Evolutionary conservation across 805 yeast species (phyloP), one percentile per base, ranked within the genome.

Genomic region (Debaryomyces hansenii): DNA sequence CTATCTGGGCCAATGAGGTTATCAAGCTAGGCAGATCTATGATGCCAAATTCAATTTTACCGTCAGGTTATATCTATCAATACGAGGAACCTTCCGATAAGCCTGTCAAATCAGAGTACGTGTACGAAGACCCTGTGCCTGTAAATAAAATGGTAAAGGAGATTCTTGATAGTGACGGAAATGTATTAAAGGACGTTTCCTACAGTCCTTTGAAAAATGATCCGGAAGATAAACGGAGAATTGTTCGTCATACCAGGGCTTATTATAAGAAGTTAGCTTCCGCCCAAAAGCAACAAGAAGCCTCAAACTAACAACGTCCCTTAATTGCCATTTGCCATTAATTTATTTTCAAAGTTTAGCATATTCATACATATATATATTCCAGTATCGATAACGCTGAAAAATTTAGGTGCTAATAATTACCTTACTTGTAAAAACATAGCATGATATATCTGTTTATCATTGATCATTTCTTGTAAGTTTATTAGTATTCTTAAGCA

Each of bases 1-100:
- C 81, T 28, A 69, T 74, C 24, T 81, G 87, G 87, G 83, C 85
- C 1, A 82, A 80, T 55, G 85, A 82, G 53, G 86, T 80, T 2
- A 80, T 82, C 45, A 74, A 75, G 49, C 59, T 83, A 45, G 88
- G 87, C 1, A 68, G 88, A 50, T 63, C 83, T 4, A 80, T 82
- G 83, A 73, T 83, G 62, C 85, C 85, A 20, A 72, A 72, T 48
- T 70, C 76, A 12, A 66, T 72, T 16, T 58, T 72, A 36, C 72
- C 77, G 1, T 52, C 64, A 8, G 67, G 63, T 42, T 69, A 66
- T 50, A 56, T 72, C 14, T 71, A 72, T 49, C 58, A 56, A 31
- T 55, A 56, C 44, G 53, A 59, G 38, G 59, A 56, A 10, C 33
- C 39, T 11, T 18, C 39, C 5, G 44, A 37, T 10, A 14, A 31